A percentile compares a stretch with the other conserved stretches of the same genome.
phyloP scores from a whole-genome alignment of 2,329 filamentous ascomycete species.

The Colletotrichum tofieldiae region DNA sequence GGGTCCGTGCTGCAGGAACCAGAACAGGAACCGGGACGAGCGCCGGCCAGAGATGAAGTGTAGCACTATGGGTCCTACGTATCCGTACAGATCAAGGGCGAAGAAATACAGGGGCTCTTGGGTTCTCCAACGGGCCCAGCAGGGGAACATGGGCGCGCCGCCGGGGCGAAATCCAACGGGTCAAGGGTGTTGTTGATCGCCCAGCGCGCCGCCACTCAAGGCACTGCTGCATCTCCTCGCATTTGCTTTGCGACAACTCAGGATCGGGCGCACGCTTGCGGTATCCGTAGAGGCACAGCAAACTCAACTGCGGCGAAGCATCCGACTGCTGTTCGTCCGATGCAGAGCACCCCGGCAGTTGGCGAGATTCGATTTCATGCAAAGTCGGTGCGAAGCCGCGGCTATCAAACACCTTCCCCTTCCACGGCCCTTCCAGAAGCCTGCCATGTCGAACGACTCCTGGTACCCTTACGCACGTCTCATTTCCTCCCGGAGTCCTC shows the following conservation, averaged over 20 bases:
- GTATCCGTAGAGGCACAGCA: not conserved
- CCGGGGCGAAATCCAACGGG: slow-evolving; percentile 23
- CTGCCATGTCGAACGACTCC: slow-evolving; percentile 21
- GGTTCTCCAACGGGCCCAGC: slow-evolving; percentile 12
- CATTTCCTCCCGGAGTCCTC: slow-evolving; percentile 19
- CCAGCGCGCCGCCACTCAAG: not conserved
- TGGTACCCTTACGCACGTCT: slow-evolving; percentile 3
- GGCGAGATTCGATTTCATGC: slow-evolving; percentile 38
- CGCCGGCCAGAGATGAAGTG: slow-evolving; percentile 7
- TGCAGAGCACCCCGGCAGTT: slow-evolving; percentile 27
- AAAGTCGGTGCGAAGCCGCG: slow-evolving; percentile 13
- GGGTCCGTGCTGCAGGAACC: slow-evolving; percentile 27
- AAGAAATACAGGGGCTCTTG: slow-evolving; percentile 5
- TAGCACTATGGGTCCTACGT: not conserved
- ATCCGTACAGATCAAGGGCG: slow-evolving; percentile 4
- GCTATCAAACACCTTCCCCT: slow-evolving; percentile 2
- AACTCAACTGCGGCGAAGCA: not conserved
- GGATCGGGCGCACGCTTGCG: too few species aligned
- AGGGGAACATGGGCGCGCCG: slow-evolving; percentile 14
- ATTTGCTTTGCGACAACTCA: not conserved
- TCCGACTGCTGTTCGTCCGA: slow-evolving; percentile 30
- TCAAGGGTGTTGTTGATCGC: slow-evolving; percentile 19
- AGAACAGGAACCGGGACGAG: not conserved
- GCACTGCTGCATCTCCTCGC: not conserved
- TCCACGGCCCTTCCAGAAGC: slow-evolving; percentile 34